phyloP scores from a whole-genome alignment of 306 rosid genomes.

The Dryas drummondii region DNA sequence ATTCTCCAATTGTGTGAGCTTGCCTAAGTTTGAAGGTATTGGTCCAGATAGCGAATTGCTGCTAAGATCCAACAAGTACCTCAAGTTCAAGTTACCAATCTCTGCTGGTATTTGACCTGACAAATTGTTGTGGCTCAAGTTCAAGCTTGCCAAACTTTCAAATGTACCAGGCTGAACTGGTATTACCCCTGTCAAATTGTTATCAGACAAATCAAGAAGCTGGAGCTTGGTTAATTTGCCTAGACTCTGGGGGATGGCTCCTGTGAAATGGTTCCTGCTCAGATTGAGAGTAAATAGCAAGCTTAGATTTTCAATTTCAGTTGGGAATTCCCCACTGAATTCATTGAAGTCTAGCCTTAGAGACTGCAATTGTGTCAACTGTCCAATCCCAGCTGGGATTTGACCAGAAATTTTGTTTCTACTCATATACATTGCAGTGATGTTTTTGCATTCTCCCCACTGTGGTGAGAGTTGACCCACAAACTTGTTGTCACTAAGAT shows the following conservation, averaged over 20 bases:
- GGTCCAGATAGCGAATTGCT: constrained; percentile 52
- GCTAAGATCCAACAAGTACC: constrained; percentile 53
- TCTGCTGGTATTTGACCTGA: constrained; percentile 50
- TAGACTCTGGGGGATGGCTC: constrained; percentile 36
- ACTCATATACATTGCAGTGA: constrained; percentile 42
- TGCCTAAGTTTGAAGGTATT: constrained; percentile 48
- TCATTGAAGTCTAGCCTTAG: constrained; percentile 44
- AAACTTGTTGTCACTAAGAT: constrained; percentile 40
- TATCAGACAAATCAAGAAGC: constrained; percentile 49
- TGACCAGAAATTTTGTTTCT: constrained; percentile 55
- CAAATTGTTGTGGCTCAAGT: constrained; percentile 50
- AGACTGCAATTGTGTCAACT: constrained; percentile 31
- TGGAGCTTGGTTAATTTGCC: constrained; percentile 29
- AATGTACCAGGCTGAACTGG: constrained; percentile 37
- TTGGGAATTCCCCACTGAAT: constrained; percentile 47
- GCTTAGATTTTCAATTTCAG: constrained; percentile 44
- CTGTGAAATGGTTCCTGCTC: constrained; percentile 51
- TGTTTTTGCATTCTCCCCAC: constrained; percentile 53
- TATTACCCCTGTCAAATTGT: constrained; percentile 46
- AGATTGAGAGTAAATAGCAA: constrained; percentile 38
- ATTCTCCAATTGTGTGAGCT: constrained; percentile 42
- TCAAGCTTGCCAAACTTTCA: constrained; percentile 32
- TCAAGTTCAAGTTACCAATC: constrained; percentile 49
- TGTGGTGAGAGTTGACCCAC: constrained; percentile 48
- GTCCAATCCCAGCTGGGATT: constrained; percentile 49